A percentile compares a stretch with the other conserved stretches of the same genome.
Evolutionary conservation across 805 yeast genomes (phyloP).

Genomic region (Debaryomyces tyrocola): DNA sequence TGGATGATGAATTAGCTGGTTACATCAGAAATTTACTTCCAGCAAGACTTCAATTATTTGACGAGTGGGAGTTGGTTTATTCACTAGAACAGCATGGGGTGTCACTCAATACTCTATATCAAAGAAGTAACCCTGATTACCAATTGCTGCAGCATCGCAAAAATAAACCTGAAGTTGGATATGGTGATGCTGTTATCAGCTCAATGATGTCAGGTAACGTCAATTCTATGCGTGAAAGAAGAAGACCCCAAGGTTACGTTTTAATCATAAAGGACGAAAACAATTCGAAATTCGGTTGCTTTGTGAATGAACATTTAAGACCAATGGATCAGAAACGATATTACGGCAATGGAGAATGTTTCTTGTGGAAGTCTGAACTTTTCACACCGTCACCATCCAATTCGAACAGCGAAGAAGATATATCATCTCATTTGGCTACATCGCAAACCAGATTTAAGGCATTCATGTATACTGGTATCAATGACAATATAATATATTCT

Average conservation of each 20-base stretch:
- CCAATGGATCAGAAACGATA: conserved; percentile 73
- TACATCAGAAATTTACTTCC: conserved; percentile 76
- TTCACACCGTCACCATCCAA: background rate
- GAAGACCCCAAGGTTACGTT: conserved; percentile 65
- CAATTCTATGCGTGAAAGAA: conserved; percentile 11
- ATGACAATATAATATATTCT: conserved; percentile 83
- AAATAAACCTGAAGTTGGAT: conserved; percentile 27
- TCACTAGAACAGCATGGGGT: conserved; percentile 94
- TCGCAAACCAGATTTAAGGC: conserved; percentile 58
- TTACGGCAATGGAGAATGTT: conserved; percentile 95
- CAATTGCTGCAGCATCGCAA: conserved; percentile 25
- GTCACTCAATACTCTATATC: conserved; percentile 75
- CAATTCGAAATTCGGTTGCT: conserved; percentile 74
- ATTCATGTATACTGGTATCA: conserved; percentile 82
- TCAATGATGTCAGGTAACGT: conserved; percentile 28
- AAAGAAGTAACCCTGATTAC: conserved; percentile 46
- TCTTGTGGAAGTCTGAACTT: conserved; percentile 77
- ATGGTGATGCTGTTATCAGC: conserved; percentile 33
- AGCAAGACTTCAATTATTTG: conserved; percentile 71
- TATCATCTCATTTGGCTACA: background rate
- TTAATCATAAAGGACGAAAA: conserved; percentile 66
- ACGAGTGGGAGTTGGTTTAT: conserved; percentile 75
- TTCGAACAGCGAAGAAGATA: background rate
- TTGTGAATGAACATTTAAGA: conserved; percentile 67
- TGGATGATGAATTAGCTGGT: conserved; percentile 66